Evolutionary conservation across 495 filamentous ascomycete species (phyloP).

Genomic region (Penicillium simplicissimum): DNA sequence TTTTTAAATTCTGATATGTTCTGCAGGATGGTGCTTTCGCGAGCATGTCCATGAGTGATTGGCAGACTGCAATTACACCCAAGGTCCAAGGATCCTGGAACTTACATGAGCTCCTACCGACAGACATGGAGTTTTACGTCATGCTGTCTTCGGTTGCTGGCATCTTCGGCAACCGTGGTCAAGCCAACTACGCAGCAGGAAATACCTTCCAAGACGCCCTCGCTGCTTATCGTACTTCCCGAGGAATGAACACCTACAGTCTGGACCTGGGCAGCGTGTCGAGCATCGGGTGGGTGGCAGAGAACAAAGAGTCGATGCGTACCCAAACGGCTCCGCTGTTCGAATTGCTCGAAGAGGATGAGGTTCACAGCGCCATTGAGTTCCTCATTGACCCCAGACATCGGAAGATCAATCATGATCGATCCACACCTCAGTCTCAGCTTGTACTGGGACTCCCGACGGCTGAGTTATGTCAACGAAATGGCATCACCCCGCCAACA

Average conservation of each 20-base stretch:
- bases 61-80: slow-evolving; percentile 24
- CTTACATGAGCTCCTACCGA: slow-evolving; percentile 24
- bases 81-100: slow-evolving; percentile 36
- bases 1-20: slow-evolving; percentile 5
- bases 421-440: slow-evolving; percentile 10
- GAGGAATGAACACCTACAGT: slow-evolving; percentile 36
- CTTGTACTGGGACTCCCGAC: slow-evolving; percentile 30
- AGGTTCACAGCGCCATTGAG: slow-evolving; percentile 31
- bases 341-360: slow-evolving; percentile 30
- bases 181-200: slow-evolving; percentile 58
- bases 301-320: slow-evolving; percentile 23
- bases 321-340: slow-evolving; percentile 21
- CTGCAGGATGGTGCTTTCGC: slow-evolving; percentile 37
- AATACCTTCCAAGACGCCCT: slow-evolving; percentile 48
- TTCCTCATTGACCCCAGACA: slow-evolving; percentile 30
- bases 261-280: slow-evolving; percentile 58
- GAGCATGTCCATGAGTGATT: slow-evolving; percentile 39
- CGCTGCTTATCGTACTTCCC: slow-evolving; percentile 31
- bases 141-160: slow-evolving; percentile 42
- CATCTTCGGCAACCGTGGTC: slow-evolving; percentile 43
- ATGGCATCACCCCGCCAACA: slow-evolving; percentile 26
- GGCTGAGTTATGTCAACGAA: slow-evolving; percentile 22
- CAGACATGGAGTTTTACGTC: slow-evolving; percentile 36
- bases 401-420: background rate
- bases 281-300: slow-evolving; percentile 56